phyloP scores from a whole-genome alignment of 2,329 filamentous ascomycete genomes.

The Plectosphaerella plurivora region DNA sequence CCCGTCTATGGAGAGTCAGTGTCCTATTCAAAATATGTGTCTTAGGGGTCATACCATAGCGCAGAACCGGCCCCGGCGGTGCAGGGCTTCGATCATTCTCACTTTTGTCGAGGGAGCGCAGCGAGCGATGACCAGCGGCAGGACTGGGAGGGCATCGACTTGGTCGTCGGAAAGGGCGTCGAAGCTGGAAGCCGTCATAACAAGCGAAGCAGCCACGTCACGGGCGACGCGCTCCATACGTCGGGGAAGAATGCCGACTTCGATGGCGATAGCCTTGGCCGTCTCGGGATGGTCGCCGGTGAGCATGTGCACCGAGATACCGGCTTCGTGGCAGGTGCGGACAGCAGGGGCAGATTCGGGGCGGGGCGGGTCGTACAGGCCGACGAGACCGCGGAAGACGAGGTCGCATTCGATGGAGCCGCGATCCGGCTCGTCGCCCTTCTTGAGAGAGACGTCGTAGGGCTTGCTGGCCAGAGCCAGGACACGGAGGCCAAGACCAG shows the following conservation, averaged over 20 bases:
- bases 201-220: conserved; percentile 48
- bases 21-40: no score
- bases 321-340: conserved; percentile 46
- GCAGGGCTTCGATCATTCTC: conserved; percentile 59
- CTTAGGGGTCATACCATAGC: conserved; percentile 38
- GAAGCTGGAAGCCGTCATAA: conserved; percentile 57
- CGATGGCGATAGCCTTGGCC: conserved; percentile 51
- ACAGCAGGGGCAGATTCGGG: conserved; percentile 54
- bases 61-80: conserved; percentile 54
- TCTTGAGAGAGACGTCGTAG: conserved; percentile 21
- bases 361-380: conserved; percentile 53
- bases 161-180: conserved; percentile 54
- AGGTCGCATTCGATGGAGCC: conserved; percentile 5
- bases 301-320: conserved; percentile 56
- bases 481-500: conserved; percentile 60
- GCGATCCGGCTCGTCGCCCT: neutral
- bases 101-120: conserved; percentile 64
- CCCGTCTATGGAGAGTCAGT: conserved; percentile 39
- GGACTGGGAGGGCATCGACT: conserved; percentile 52
- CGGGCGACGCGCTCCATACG: conserved; percentile 39
- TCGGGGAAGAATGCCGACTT: conserved; percentile 50
- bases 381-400: conserved; percentile 9
- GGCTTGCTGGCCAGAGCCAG: conserved; percentile 58
- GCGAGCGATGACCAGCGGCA: conserved; percentile 59
- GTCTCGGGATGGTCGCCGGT: conserved; percentile 58